A percentile compares a stretch with the other conserved stretches of the same genome.
phyloP scores from a whole-genome alignment of 352 stramenopile species.

The Blastocystis sp. region DNA sequence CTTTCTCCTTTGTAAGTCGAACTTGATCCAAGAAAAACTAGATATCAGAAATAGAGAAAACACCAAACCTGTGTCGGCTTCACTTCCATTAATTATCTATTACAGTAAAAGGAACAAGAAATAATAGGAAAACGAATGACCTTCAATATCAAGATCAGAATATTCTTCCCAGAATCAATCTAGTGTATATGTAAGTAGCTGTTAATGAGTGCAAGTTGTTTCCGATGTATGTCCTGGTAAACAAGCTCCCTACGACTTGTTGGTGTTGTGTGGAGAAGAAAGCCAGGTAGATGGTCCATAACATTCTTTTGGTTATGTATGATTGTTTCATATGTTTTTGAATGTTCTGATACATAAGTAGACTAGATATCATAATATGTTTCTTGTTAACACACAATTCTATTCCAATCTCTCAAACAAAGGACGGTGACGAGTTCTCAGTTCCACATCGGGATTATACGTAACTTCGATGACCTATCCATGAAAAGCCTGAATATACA shows the following conservation, averaged over 20 bases:
- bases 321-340: neutral
- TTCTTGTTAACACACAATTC: conserved; percentile 16
- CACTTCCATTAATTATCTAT: neutral
- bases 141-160: neutral
- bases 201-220: neutral
- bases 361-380: neutral
- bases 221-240: neutral
- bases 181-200: neutral
- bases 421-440: conserved; percentile 7
- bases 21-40: conserved; percentile 31
- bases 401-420: conserved; percentile 22
- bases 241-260: conserved; percentile 8
- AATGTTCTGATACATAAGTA: conserved; percentile 7
- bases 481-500: neutral
- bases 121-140: neutral
- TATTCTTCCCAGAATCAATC: too few species aligned
- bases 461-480: conserved; percentile 49
- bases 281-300: conserved; percentile 16
- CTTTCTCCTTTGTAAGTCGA: conserved; percentile 24
- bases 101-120: neutral
- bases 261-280: conserved; percentile 46
- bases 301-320: neutral
- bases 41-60: neutral
- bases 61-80: neutral
- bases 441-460: conserved; percentile 25